Conservation (phyloP, 805 yeast species). For the Lipomyces yamadae region DNA sequence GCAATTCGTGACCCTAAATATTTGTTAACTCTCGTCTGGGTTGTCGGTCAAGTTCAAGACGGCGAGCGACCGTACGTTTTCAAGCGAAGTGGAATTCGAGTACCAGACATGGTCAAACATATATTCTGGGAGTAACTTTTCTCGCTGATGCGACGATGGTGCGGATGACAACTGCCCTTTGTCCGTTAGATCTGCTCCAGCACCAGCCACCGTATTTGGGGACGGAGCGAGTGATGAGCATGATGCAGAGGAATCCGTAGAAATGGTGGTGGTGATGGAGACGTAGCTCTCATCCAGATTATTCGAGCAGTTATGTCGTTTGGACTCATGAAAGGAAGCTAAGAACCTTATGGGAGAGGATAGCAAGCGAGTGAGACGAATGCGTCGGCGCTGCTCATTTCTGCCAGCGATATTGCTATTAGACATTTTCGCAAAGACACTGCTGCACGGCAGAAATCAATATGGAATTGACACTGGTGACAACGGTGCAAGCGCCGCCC, state of each 20-base stretch:
- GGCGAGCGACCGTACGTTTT: not conserved
- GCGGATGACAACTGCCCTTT: not conserved
- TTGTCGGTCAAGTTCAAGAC: slow-evolving; percentile 11
- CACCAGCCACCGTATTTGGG: slow-evolving; percentile 6
- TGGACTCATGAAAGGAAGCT: not conserved
- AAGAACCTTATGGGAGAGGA: slow-evolving; percentile 8
- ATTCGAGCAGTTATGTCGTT: not conserved
- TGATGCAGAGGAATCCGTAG: slow-evolving; percentile 11
- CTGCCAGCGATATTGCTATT: not conserved
- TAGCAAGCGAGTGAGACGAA: not conserved
- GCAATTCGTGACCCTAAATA: not conserved
- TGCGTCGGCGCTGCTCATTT: not conserved
- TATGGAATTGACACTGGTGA: no score
- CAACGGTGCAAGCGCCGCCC: no score
- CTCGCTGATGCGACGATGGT: not conserved
- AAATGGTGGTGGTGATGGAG: not conserved
- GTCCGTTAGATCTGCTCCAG: slow-evolving; percentile 6
- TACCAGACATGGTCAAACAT: no score
- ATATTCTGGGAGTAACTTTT: no score
- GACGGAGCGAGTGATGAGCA: slow-evolving; percentile 7
- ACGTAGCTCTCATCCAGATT: slow-evolving; percentile 1
- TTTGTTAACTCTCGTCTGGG: slow-evolving; percentile 1
- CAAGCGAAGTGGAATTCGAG: no score
- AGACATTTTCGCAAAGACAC: not conserved
- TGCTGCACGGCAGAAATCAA: not conserved